These are phyloP conservation scores for Tylopilus subfusipes DNA, from an alignment of 768 basidiomycete genomes.

Conservation along the genomic window DNA sequence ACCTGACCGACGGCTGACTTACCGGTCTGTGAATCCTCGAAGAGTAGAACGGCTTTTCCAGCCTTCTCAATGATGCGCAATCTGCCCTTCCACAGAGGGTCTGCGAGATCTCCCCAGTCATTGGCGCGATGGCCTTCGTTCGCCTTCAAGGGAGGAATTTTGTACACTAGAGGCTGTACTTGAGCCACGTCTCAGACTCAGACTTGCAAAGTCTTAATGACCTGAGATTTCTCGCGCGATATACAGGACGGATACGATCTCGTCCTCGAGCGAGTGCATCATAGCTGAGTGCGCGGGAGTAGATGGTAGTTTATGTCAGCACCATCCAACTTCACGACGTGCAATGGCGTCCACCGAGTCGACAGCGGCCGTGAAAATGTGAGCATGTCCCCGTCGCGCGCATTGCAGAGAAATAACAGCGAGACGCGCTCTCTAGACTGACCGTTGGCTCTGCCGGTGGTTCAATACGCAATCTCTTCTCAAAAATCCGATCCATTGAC, in stretches of 20 bases:
- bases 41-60: conserved; percentile 59
- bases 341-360: conserved; percentile 23
- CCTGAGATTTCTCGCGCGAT: conserved; percentile 90
- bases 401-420: conserved; percentile 1
- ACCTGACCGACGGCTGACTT: conserved; percentile 23
- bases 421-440: conserved; percentile 39
- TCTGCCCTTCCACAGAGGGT: conserved; percentile 89
- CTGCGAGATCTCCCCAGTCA: conserved; percentile 85
- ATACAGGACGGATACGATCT: conserved; percentile 87
- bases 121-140: conserved; percentile 90
- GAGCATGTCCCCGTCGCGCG: conserved; percentile 5
- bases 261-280: conserved; percentile 65
- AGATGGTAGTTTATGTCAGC: conserved; percentile 26
- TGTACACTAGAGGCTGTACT: conserved; percentile 61
- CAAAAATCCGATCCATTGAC: conserved; percentile 81
- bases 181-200: conserved; percentile 17
- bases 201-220: conserved; percentile 33
- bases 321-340: background rate
- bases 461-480: conserved; percentile 66
- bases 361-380: conserved; percentile 31
- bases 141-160: conserved; percentile 80
- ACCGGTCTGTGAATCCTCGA: conserved; percentile 84
- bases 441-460: conserved; percentile 81
- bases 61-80: conserved; percentile 81
- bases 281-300: background rate